phyloP scores from a whole-genome alignment of 768 basidiomycete species.

The Pisolithus microcarpus region DNA sequence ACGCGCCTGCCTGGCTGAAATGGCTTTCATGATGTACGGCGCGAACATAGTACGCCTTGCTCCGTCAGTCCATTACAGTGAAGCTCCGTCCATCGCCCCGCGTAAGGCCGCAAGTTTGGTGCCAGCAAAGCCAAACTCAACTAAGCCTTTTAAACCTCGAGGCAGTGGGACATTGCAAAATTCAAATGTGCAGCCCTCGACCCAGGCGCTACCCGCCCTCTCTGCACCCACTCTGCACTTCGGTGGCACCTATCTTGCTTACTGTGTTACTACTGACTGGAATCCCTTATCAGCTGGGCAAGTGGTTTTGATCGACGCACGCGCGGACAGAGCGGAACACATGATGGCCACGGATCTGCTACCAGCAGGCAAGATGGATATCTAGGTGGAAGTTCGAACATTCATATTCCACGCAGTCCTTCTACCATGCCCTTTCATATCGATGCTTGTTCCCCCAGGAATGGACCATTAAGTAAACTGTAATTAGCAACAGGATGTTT shows the following conservation, averaged over 20 bases:
- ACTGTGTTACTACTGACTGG: background rate
- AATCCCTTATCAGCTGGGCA: background rate
- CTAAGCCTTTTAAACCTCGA: background rate
- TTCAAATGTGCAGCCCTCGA: conserved; percentile 1
- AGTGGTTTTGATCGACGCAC: background rate
- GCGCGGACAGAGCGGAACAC: background rate
- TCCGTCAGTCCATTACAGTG: background rate
- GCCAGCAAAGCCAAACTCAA: background rate
- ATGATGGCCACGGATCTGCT: background rate
- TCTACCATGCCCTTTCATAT: background rate
- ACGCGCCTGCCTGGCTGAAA: background rate
- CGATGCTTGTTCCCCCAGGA: background rate
- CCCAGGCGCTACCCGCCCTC: background rate
- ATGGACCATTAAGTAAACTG: background rate
- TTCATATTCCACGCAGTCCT: background rate
- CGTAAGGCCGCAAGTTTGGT: background rate
- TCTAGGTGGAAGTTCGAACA: background rate
- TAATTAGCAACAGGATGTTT: background rate
- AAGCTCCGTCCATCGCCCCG: background rate
- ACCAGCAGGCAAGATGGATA: background rate
- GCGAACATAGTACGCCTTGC: background rate
- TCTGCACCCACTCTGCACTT: background rate
- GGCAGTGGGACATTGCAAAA: background rate
- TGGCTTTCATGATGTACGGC: background rate
- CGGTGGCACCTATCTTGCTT: background rate